Base-by-base conservation (phyloP, 306 rosid genomes). In the Cercis canadensis region DNA sequence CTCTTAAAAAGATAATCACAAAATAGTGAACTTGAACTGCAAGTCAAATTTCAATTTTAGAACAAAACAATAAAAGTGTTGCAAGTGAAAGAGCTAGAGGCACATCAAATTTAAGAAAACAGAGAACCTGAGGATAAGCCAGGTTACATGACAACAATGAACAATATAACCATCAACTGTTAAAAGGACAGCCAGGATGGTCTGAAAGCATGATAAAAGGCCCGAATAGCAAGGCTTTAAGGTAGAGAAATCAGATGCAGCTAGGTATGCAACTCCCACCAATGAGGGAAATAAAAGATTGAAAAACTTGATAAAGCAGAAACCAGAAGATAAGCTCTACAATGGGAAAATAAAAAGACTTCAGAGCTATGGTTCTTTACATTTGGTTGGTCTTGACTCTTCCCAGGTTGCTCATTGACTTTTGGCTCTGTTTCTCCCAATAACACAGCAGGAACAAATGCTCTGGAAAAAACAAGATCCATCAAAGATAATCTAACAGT, bases 361-460 rank as follows among this genome's bases (percentile, higher is more conserved):
- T 74, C 40, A 64, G 44, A 64, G 61, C 61, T 58, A 36, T n/a
- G 61, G 68, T 51, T 81, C 74, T 88, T 93, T 87, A 93, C 98
- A 70, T 90, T 74, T 74, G 87, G 65, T 75, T 87, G 97, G 66
- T 89, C 98, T 76, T 77, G 92, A 56, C 67, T 65, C 88, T 90
- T 90, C 32, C 66, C 86, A 75, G 96, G 67, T 81, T 89, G 99
- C 70, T 95, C 99, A 53, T 71, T 95, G 57, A 37, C 63, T 83
- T 91, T 95, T 58, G 92, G 74, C 70, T 95, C 99, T 0, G 87
- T 80, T 82, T 95, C 99, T 71, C 99, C 99, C 87, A 95, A 78
- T 80, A 95, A 80, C 69, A 95, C 99, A 18, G 99, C 97, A 16
- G 99, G 99, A 86, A 95, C 99, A 80, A 95, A 95, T 62, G 97